These are phyloP conservation scores for Prunus dulcis DNA, from an alignment of 306 rosid species.

Conservation along the genomic window DNA sequence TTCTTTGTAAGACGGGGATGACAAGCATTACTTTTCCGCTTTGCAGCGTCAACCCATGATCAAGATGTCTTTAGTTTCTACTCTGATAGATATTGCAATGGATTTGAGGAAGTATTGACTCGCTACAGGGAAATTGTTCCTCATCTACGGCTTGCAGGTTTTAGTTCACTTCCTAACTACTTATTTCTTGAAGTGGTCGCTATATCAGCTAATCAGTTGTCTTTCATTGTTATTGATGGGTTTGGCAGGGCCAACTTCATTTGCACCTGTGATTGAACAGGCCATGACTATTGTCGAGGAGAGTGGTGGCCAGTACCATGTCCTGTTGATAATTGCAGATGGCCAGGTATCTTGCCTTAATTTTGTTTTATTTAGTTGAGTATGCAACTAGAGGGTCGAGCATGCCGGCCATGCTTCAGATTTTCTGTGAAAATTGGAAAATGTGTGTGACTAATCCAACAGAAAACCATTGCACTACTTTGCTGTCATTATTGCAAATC, in stretches of 20 bases:
- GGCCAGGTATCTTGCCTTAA: conserved; percentile 70
- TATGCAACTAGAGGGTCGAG: not conserved
- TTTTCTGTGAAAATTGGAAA: not conserved
- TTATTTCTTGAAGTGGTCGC: conserved; percentile 8
- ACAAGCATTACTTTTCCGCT: conserved; percentile 20
- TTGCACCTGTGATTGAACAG: conserved; percentile 90
- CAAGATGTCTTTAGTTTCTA: conserved; percentile 84
- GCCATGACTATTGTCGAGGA: conserved; percentile 92
- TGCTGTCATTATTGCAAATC: not conserved
- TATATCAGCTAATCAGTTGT: not conserved
- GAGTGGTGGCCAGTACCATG: conserved; percentile 86
- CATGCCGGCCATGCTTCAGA: not conserved
- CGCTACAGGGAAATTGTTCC: conserved; percentile 79
- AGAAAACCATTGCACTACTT: not conserved
- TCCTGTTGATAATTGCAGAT: conserved; percentile 69
- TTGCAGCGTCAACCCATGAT: conserved; percentile 89
- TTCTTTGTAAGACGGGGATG: conserved; percentile 15
- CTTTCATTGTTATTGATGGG: conserved; percentile 2
- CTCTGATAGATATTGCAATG: conserved; percentile 72
- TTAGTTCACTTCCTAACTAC: not conserved
- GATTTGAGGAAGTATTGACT: conserved; percentile 89
- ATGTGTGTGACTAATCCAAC: not conserved
- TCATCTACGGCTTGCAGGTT: conserved; percentile 81
- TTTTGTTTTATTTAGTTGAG: conserved; percentile 7
- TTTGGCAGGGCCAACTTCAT: conserved; percentile 87